phyloP scores from a whole-genome alignment of 441 rosid genomes.

The Brassica balearica region DNA sequence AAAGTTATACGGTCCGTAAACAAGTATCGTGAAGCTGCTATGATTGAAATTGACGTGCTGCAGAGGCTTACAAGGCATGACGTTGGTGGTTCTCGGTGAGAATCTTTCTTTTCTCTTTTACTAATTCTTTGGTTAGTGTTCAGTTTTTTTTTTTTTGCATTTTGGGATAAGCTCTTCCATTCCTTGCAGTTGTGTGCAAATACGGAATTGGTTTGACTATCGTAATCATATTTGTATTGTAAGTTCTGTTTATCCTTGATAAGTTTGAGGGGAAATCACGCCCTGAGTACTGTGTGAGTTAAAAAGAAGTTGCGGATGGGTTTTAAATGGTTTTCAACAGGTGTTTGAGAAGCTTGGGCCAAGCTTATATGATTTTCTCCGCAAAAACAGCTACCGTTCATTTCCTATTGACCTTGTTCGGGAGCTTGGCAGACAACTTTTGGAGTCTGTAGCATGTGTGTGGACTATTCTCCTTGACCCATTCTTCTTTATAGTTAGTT shows the following conservation, averaged over 20 bases:
- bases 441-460: slow-evolving; percentile 99
- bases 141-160: slow-evolving; percentile 39
- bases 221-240: slow-evolving; percentile 98
- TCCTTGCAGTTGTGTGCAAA: slow-evolving; percentile 99
- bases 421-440: slow-evolving; percentile 97
- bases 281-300: slow-evolving; percentile 59
- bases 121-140: slow-evolving; percentile 38
- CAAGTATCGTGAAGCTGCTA: slow-evolving; percentile 93
- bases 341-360: slow-evolving; percentile 99
- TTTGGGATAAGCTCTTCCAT: slow-evolving; percentile 67
- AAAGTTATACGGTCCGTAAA: slow-evolving; percentile 83
- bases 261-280: slow-evolving; percentile 55
- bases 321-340: slow-evolving; percentile 86
- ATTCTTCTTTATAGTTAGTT: slow-evolving; percentile 49
- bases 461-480: slow-evolving; percentile 65
- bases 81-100: slow-evolving; percentile 76
- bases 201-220: slow-evolving; percentile 99
- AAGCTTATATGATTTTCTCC: slow-evolving; percentile 98
- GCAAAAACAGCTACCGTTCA: slow-evolving; percentile 92
- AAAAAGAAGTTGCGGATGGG: slow-evolving; percentile 69
- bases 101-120: slow-evolving; percentile 29
- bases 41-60: slow-evolving; percentile 89
- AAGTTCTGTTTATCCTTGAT: slow-evolving; percentile 72
- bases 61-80: slow-evolving; percentile 88
- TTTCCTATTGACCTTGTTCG: slow-evolving; percentile 98